A percentile compares a stretch with the other conserved stretches of the same genome.
These are phyloP conservation scores for Alisma plantagoaquatica DNA, from an alignment of 106 monocot species.

Conservation along the genomic window DNA sequence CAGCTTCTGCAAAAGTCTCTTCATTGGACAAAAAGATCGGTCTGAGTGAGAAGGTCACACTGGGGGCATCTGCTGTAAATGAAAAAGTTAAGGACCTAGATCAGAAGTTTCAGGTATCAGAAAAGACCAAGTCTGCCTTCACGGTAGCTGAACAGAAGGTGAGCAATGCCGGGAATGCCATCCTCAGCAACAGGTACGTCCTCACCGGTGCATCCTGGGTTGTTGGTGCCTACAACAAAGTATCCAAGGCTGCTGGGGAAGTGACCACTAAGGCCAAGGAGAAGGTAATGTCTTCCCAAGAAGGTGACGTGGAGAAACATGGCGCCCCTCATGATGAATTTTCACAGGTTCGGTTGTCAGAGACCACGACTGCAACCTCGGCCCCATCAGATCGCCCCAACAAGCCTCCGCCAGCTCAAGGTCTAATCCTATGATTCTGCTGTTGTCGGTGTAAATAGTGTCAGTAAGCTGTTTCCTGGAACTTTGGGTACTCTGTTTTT, in stretches of 20 bases:
- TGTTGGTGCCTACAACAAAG: slow-evolving; percentile 61
- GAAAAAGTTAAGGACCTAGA: slow-evolving; percentile 89
- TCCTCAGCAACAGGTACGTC: slow-evolving; percentile 75
- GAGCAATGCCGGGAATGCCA: slow-evolving; percentile 64
- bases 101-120: slow-evolving; percentile 77
- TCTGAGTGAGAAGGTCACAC: slow-evolving; percentile 55
- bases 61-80: slow-evolving; percentile 57
- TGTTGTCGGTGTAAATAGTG: too few relatives aligned
- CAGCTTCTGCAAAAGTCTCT: slow-evolving; percentile 60
- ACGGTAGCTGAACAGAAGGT: slow-evolving; percentile 78
- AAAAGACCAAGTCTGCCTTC: slow-evolving; percentile 70
- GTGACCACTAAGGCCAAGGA: slow-evolving; percentile 59
- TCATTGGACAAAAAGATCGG: slow-evolving; percentile 68
- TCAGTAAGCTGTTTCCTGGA: too few relatives aligned
- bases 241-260: slow-evolving; percentile 45
- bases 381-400: slow-evolving; percentile 18
- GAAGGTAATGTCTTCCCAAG: slow-evolving; percentile 37
- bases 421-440: slow-evolving; percentile 41
- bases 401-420: slow-evolving; percentile 43
- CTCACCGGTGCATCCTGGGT: slow-evolving; percentile 67
- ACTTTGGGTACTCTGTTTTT: too few relatives aligned
- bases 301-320: neutral
- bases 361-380: slow-evolving; percentile 10
- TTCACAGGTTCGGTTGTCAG: slow-evolving; percentile 20
- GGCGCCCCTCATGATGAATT: slow-evolving; percentile 21